Base-by-base conservation (phyloP, 352 stramenopile genomes). In the Phytophthora podocarpi region DNA sequence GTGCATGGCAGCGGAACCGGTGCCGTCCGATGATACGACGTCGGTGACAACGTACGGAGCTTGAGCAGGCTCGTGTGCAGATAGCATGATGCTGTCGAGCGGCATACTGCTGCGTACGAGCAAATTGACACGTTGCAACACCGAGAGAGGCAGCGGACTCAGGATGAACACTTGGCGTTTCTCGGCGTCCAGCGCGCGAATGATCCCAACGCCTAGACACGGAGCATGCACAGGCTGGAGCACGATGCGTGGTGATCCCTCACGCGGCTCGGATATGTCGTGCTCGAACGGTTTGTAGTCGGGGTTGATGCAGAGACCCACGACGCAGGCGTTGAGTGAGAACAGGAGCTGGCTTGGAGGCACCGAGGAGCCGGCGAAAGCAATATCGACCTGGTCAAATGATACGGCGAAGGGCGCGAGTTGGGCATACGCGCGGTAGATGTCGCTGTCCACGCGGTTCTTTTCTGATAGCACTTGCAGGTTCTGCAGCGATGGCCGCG, bases 1-100 rank as follows among this genome's bases (percentile, higher is more conserved):
- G 56, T 95, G 80, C 87, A 95, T 95, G 35, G 70, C 76, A 10
- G 72, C 70, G 7, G 87, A 87, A 13, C 87, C 87, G 0, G 87
- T 92, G 59, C 87, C 87, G 37, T 92, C 82, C 6, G 81, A 78
- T 20, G 80, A 45, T 13, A 95, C 64, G 26, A 93, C 76, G 57
- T 93, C 83, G 12, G 74, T 74, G 32, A 93, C 82, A 26, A 80
- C 71, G 64, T 93, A 92, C 11, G 82, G 85, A 43, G 72, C 47
- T 62, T 82, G 72, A 13, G 62, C 62, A 6, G 70, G 46, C n/a
- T 67, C 69, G 20, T 75, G 72, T 23, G 74, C 66, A 11, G 74
- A 84, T 24, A 89, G 56, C 12, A 93, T 42, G 21, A 92, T 78
- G 45, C 64, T 66, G 21, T 78, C 78, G 5, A 93, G 50, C 4